Percentiles rank a stretch among this genome's conserved stretches.
phyloP scores from a whole-genome alignment of 495 filamentous ascomycete species.

The Chaetomidium leptoderma region DNA sequence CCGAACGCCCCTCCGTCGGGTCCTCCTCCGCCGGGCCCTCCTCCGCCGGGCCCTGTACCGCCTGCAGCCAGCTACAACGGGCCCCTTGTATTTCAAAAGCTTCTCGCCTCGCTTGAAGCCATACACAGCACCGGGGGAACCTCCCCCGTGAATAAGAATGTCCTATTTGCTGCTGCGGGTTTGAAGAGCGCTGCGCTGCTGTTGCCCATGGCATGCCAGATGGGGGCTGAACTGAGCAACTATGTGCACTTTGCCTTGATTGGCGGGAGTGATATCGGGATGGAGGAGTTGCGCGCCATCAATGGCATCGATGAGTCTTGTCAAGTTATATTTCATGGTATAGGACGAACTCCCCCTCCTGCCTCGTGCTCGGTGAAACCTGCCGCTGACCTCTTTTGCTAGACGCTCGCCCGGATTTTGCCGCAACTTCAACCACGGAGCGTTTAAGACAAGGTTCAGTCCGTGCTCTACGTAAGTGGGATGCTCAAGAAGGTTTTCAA shows the following conservation, averaged over 20 bases:
- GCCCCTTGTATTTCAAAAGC: slow-evolving; percentile 35
- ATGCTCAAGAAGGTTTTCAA: not conserved
- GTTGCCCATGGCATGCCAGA: slow-evolving; percentile 59
- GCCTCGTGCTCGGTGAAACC: not conserved
- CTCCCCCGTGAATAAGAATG: slow-evolving; percentile 46
- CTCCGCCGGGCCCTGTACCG: not conserved
- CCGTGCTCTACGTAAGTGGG: slow-evolving; percentile 41
- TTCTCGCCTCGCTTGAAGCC: slow-evolving; percentile 37
- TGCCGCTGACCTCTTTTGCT: slow-evolving; percentile 8
- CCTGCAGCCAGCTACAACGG: slow-evolving; percentile 34
- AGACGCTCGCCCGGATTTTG: slow-evolving; percentile 55
- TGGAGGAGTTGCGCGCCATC: slow-evolving; percentile 50
- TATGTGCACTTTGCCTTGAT: slow-evolving; percentile 58
- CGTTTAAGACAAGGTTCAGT: slow-evolving; percentile 44
- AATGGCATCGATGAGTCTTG: slow-evolving; percentile 56
- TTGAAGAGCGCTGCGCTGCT: slow-evolving; percentile 52
- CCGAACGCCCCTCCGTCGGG: not conserved
- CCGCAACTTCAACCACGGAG: slow-evolving; percentile 45
- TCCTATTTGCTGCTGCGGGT: slow-evolving; percentile 56
- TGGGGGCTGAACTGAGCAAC: slow-evolving; percentile 52
- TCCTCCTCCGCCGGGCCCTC: not conserved
- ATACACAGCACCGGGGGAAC: slow-evolving; percentile 37
- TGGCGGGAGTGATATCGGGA: slow-evolving; percentile 49
- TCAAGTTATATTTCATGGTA: slow-evolving; percentile 54
- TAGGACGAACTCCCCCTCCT: not conserved